Percentiles rank a stretch among this genome's conserved stretches.
These are phyloP conservation scores for Typha latifolia DNA, from an alignment of 176 grass and related monocot species.

Conservation along the genomic window DNA sequence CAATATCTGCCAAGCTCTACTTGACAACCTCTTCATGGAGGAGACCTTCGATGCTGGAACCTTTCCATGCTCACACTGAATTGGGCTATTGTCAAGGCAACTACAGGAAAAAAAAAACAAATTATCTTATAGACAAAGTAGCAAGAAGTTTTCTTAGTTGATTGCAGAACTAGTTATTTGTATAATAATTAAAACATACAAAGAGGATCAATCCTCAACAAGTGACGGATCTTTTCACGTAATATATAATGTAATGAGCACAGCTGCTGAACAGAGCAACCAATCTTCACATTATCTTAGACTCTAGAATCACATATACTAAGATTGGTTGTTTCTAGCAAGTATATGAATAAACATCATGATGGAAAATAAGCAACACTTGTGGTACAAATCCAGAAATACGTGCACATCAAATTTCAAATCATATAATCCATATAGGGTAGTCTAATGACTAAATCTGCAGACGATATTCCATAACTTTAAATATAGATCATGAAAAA, in stretches of 20 bases:
- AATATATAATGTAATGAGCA: neutral
- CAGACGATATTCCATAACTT: no score
- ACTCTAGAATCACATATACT: no score
- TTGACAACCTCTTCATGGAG: conserved; percentile 75
- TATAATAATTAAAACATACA: neutral
- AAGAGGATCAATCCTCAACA: neutral
- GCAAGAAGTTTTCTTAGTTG: neutral
- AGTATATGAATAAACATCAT: no score
- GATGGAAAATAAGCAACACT: no score
- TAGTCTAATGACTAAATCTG: no score
- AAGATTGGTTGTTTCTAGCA: no score
- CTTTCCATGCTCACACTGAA: conserved; percentile 87
- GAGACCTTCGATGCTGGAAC: conserved; percentile 66
- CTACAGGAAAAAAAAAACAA: conserved; percentile 29
- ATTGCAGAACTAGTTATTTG: neutral
- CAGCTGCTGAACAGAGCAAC: neutral
- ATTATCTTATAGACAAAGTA: conserved; percentile 1
- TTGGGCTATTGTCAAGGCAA: conserved; percentile 65
- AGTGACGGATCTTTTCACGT: neutral
- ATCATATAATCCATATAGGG: no score
- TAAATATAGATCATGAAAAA: no score
- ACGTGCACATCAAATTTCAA: no score
- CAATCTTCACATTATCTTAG: no score
- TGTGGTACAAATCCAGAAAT: no score
- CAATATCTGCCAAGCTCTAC: conserved; percentile 68